These are phyloP conservation scores for Nitzschia sp. DNA, from an alignment of 108 stramenopile genomes.

Conservation along the genomic window DNA sequence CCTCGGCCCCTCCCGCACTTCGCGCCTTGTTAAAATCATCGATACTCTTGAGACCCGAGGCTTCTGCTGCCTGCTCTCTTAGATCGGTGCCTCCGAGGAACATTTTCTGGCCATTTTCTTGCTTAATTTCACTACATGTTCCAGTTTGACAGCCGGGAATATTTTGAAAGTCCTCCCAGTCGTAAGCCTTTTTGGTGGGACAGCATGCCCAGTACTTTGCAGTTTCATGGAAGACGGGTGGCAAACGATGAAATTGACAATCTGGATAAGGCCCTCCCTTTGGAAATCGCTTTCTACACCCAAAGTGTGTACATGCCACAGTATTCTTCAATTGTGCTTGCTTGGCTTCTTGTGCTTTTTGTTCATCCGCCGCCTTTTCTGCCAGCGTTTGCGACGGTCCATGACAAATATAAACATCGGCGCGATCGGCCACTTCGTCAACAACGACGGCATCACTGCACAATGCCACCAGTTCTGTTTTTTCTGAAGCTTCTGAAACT, in stretches of 20 bases:
- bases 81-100: conserved; percentile 88
- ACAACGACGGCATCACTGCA: conserved; percentile 76
- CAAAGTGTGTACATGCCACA: conserved; percentile 84
- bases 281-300: conserved; percentile 81
- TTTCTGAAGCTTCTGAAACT: conserved; percentile 17
- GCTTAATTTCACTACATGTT: conserved; percentile 72
- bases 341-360: conserved; percentile 32
- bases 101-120: conserved; percentile 54
- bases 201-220: conserved; percentile 98
- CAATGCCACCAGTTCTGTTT: conserved; percentile 37
- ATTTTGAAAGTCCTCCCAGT: conserved; percentile 86
- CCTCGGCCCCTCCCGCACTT: conserved; percentile 74
- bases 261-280: conserved; percentile 77
- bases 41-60: conserved; percentile 66
- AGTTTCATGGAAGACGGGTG: conserved; percentile 98
- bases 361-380: conserved; percentile 49
- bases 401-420: conserved; percentile 76
- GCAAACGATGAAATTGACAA: conserved; percentile 86
- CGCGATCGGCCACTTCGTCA: conserved; percentile 73
- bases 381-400: conserved; percentile 57
- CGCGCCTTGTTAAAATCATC: conserved; percentile 85
- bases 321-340: conserved; percentile 49
- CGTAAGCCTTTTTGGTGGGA: conserved; percentile 84
- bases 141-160: conserved; percentile 80
- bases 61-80: conserved; percentile 55